These are phyloP conservation scores for Osmanthus fragrans DNA, from an alignment of 257 asterid species.

Conservation along the genomic window DNA sequence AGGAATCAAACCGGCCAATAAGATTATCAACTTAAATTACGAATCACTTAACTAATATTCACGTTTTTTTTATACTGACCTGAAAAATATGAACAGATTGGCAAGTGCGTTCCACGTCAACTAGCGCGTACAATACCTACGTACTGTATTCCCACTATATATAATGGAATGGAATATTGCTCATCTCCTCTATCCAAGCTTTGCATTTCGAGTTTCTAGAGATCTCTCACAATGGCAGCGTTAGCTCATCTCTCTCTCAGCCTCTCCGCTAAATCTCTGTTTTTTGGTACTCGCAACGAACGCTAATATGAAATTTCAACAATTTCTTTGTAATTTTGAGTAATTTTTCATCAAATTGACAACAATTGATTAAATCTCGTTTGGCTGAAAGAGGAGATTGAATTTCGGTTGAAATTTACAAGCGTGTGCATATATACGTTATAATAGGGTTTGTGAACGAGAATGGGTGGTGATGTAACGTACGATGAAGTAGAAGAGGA, in stretches of 20 bases:
- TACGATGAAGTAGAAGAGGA: constrained; percentile 10
- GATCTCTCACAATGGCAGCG: background rate
- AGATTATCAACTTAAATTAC: too few species aligned
- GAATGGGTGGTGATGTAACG: constrained; percentile 17
- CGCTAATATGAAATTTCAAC: background rate
- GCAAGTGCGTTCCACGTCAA: constrained; percentile 23
- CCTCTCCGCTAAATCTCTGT: constrained; percentile 2
- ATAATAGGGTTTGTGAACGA: constrained; percentile 16
- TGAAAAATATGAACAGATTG: background rate
- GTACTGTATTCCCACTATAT: background rate
- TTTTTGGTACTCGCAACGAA: background rate
- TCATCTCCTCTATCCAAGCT: background rate
- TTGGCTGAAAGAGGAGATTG: constrained; percentile 14
- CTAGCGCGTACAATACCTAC: background rate
- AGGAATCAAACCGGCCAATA: too few species aligned
- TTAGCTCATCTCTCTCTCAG: background rate
- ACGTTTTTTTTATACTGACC: too few species aligned
- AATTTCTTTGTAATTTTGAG: background rate
- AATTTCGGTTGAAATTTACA: background rate
- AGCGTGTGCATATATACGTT: background rate
- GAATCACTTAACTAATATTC: too few species aligned
- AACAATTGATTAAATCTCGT: background rate
- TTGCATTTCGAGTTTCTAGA: background rate
- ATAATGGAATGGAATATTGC: background rate
- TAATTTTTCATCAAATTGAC: background rate